Percentiles rank a stretch among this genome's conserved stretches.
These are phyloP conservation scores for Alternaria angustiovoidea DNA, from an alignment of 2,329 filamentous ascomycete species.

Conservation along the genomic window DNA sequence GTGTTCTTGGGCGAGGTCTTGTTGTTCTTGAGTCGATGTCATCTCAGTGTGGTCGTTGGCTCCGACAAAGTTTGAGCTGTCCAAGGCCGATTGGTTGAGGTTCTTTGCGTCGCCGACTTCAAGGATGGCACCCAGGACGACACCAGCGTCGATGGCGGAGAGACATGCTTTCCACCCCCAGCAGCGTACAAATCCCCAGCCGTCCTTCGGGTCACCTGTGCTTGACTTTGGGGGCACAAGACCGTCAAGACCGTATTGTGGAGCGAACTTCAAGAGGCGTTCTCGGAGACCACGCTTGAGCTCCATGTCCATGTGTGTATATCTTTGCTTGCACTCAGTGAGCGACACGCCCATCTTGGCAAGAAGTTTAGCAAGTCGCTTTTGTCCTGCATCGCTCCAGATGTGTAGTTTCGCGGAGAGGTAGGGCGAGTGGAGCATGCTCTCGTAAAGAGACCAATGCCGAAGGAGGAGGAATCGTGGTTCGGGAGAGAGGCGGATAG, in stretches of 20 bases:
- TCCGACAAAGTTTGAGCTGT: constrained; percentile 40
- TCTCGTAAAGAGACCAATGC: constrained; percentile 98
- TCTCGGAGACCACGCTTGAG: constrained; percentile 86
- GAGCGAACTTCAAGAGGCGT: constrained; percentile 88
- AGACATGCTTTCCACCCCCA: constrained; percentile 98
- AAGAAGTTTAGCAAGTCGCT: constrained; percentile 89
- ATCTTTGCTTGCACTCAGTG: constrained; percentile 92
- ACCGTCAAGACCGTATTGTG: constrained; percentile 91
- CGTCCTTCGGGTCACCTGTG: constrained; percentile 78
- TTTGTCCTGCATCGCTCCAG: constrained; percentile 89
- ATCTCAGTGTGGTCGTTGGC: constrained; percentile 40
- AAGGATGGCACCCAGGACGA: constrained; percentile 88
- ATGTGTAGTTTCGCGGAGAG: constrained; percentile 90
- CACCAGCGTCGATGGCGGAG: constrained; percentile 92
- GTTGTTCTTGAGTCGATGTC: constrained; percentile 29
- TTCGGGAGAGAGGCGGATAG: constrained; percentile 91
- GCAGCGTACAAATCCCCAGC: constrained; percentile 95
- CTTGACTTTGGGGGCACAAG: constrained; percentile 76
- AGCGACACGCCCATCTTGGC: constrained; percentile 98
- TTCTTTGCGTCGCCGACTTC: constrained; percentile 77
- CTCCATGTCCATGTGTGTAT: constrained; percentile 98
- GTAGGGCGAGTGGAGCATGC: constrained; percentile 97
- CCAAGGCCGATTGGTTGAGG: constrained; percentile 42
- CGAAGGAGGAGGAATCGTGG: constrained; percentile 90
- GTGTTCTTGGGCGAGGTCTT: constrained; percentile 53